Percentiles rank a stretch among this genome's conserved stretches.
phyloP scores from a whole-genome alignment of 225 moss, liverwort and hornwort genomes.

The Rhytidiadelphus loreus region DNA sequence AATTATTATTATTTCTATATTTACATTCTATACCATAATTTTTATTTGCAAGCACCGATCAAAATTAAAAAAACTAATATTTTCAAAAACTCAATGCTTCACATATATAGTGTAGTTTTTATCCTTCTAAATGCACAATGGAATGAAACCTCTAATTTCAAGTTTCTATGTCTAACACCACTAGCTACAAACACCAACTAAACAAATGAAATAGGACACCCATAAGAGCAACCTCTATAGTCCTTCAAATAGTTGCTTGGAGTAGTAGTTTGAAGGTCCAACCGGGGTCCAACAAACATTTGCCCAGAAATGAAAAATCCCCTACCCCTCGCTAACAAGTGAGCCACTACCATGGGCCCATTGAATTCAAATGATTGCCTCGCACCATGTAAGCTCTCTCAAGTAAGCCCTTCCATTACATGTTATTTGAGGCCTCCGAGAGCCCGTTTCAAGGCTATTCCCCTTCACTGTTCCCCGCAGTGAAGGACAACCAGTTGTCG shows the following conservation, averaged over 20 bases:
- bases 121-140: background rate
- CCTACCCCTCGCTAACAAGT: rapidly evolving
- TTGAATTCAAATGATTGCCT: background rate
- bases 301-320: background rate
- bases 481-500: no score
- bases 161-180: background rate
- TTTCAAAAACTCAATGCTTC: background rate
- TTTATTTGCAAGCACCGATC: rapidly evolving
- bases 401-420: rapidly evolving
- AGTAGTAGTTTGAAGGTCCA: rapidly evolving
- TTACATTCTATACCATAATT: background rate
- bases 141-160: background rate
- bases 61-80: background rate
- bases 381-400: rapidly evolving
- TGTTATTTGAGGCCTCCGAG: no score
- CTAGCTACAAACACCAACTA: background rate
- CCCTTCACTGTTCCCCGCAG: no score
- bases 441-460: no score
- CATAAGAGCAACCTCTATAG: rapidly evolving
- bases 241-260: rapidly evolving
- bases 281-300: no score
- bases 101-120: background rate
- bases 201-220: background rate
- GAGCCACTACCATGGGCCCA: rapidly evolving
- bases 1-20: no score